Evolutionary conservation across 805 yeast species (phyloP).

Genomic region (Wickerhamiella occidentalis): DNA sequence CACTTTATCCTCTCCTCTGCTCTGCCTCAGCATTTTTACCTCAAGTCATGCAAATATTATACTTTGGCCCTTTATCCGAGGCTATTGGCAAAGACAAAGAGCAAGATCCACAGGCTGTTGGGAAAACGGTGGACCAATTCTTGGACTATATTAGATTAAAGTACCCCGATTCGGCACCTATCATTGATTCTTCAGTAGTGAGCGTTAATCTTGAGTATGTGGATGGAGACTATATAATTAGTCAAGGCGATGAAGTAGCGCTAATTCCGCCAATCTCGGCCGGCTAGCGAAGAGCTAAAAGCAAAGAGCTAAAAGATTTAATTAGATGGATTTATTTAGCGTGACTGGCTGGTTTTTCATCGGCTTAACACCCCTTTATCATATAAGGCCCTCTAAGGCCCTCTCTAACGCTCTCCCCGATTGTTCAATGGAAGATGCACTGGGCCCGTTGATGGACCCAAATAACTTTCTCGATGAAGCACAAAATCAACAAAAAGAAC

Average conservation of each 20-base stretch:
- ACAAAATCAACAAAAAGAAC: neutral
- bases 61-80: conserved; percentile 23
- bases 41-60: conserved; percentile 17
- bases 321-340: no score
- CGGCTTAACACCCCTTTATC: no score
- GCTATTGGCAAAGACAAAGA: conserved; percentile 12
- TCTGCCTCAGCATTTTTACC: neutral
- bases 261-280: conserved; percentile 26
- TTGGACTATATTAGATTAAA: conserved; percentile 11
- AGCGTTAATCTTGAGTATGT: conserved; percentile 22
- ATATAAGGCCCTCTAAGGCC: no score
- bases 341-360: no score
- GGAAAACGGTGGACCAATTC: conserved; percentile 4
- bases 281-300: conserved; percentile 18
- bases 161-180: conserved; percentile 15
- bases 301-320: no score
- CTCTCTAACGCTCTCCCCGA: no score
- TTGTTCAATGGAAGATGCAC: conserved; percentile 10
- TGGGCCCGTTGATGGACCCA: conserved; percentile 22
- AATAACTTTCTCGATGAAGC: conserved; percentile 14
- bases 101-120: neutral
- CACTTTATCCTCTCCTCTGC: neutral
- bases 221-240: conserved; percentile 9
- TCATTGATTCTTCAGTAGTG: conserved; percentile 20
- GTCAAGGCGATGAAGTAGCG: conserved; percentile 21